phyloP scores from a whole-genome alignment of 1,284 basidiomycete species.

The Rhodotorula sp. region DNA sequence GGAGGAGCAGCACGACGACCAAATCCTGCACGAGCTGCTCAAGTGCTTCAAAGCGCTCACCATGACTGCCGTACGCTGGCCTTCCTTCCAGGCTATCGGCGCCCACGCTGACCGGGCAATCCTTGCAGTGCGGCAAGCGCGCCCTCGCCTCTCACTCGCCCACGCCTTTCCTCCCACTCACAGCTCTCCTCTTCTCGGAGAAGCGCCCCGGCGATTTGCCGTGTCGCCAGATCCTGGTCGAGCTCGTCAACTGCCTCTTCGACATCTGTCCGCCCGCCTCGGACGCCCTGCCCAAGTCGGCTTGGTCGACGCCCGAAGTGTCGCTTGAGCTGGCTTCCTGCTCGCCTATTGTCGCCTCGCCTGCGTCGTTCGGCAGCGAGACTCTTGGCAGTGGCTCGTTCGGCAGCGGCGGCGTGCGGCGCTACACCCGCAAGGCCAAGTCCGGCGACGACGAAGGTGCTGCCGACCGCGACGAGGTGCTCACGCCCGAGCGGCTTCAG shows the following conservation, averaged over 20 bases:
- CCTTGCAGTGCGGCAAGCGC: conserved; percentile 50
- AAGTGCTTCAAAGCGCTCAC: conserved; percentile 91
- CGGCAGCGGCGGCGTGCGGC: conserved; percentile 14
- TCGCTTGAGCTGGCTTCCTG: conserved; percentile 50
- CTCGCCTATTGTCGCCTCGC: conserved; percentile 57
- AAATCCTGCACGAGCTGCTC: conserved; percentile 85
- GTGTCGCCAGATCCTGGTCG: conserved; percentile 85
- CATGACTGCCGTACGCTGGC: conserved; percentile 75
- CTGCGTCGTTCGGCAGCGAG: conserved; percentile 43
- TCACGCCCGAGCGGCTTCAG: conserved; percentile 21
- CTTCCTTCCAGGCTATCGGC: conserved; percentile 33
- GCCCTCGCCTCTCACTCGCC: conserved; percentile 81
- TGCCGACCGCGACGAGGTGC: conserved; percentile 21
- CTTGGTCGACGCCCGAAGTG: conserved; percentile 55
- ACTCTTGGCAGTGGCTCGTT: conserved; percentile 62
- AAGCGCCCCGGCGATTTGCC: conserved; percentile 94
- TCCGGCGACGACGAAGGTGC: conserved; percentile 9
- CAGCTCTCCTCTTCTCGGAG: conserved; percentile 85
- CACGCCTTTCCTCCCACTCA: conserved; percentile 78
- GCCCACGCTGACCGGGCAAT: background rate
- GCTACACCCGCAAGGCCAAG: conserved; percentile 35
- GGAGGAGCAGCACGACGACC: conserved; percentile 97
- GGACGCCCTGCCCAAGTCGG: conserved; percentile 51
- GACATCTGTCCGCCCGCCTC: conserved; percentile 65
- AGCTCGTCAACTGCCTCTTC: conserved; percentile 77